Evolutionary conservation across 1,139 yeast species (phyloP).

Genomic region (Hanseniaspora sp.): DNA sequence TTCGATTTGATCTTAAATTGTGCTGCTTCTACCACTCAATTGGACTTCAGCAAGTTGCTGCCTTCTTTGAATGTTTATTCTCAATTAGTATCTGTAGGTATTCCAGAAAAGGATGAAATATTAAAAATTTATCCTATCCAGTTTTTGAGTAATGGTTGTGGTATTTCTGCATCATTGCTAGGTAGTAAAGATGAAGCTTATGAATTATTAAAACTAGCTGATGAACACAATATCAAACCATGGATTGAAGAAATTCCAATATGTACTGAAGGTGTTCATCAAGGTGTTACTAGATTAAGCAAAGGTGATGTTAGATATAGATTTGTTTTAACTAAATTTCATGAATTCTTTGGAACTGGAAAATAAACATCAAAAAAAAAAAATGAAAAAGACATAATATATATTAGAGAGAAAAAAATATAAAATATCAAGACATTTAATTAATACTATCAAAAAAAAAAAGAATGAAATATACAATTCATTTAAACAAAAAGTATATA

Average conservation of each 20-base stretch:
- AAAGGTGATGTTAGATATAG: constrained; percentile 53
- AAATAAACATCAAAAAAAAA: background rate
- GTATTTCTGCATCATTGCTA: constrained; percentile 39
- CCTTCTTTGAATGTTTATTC: constrained; percentile 37
- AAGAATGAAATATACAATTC: too few relatives aligned
- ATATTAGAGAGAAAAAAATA: too few relatives aligned
- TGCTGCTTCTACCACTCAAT: constrained; percentile 38
- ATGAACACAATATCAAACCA: constrained; percentile 41
- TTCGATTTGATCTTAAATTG: constrained; percentile 43
- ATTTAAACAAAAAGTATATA: too few relatives aligned
- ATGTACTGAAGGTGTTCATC: constrained; percentile 40
- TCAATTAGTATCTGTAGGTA: constrained; percentile 45
- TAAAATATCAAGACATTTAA: too few relatives aligned
- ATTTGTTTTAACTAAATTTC: constrained; percentile 44
- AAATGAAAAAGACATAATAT: too few relatives aligned
- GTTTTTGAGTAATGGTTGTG: constrained; percentile 37
- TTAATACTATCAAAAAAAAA: too few relatives aligned
- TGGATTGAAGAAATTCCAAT: constrained; percentile 52
- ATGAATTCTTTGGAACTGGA: constrained; percentile 26
- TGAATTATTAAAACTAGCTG: constrained; percentile 45
- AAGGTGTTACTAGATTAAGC: constrained; percentile 42
- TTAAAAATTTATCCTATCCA: constrained; percentile 37
- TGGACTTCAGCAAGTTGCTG: constrained; percentile 33
- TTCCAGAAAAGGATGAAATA: constrained; percentile 38
- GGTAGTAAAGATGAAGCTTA: constrained; percentile 47